Percentiles rank a stretch among this genome's conserved stretches.
Evolutionary conservation across 768 basidiomycete genomes (phyloP).

Genomic region (Udeniomyces megalosporus): DNA sequence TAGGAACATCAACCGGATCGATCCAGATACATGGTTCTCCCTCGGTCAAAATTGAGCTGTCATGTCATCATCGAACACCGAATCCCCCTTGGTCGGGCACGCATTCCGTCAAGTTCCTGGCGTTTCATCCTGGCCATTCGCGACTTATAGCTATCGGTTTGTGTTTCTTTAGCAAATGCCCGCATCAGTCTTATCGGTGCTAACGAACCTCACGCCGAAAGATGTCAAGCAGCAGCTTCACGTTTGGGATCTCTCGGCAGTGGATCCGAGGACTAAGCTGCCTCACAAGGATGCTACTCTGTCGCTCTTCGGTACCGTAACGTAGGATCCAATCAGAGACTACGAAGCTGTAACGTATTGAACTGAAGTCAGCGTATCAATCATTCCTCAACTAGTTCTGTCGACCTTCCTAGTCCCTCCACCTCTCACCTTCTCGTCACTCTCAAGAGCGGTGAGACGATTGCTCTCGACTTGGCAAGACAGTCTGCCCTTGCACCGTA

Average conservation of each 20-base stretch:
- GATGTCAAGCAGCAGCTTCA: constrained; percentile 44
- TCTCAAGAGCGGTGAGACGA: constrained; percentile 43
- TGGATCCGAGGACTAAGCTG: constrained; percentile 38
- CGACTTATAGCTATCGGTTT: constrained; percentile 50
- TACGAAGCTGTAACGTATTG: too few relatives aligned
- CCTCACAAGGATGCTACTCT: constrained; percentile 30
- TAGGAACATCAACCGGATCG: constrained; percentile 32
- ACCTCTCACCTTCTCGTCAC: constrained; percentile 50
- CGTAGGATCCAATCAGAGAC: constrained; percentile 14
- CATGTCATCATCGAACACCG: constrained; percentile 34
- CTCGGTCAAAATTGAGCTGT: constrained; percentile 36
- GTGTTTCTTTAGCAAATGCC: constrained; percentile 11
- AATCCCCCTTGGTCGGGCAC: constrained; percentile 31
- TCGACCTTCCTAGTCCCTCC: constrained; percentile 45
- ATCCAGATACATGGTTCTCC: constrained; percentile 54
- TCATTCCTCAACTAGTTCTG: constrained; percentile 32
- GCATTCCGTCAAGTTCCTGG: constrained; percentile 41
- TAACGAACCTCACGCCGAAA: constrained; percentile 15
- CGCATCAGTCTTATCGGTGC: neutral
- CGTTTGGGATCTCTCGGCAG: constrained; percentile 44
- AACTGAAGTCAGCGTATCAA: too few relatives aligned
- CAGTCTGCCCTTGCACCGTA: constrained; percentile 46
- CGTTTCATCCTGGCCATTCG: constrained; percentile 42
- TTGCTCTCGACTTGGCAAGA: constrained; percentile 60
- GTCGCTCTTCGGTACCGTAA: constrained; percentile 22